Conservation (phyloP, 805 yeast genomes). For the Phaffomyces antillensis region DNA sequence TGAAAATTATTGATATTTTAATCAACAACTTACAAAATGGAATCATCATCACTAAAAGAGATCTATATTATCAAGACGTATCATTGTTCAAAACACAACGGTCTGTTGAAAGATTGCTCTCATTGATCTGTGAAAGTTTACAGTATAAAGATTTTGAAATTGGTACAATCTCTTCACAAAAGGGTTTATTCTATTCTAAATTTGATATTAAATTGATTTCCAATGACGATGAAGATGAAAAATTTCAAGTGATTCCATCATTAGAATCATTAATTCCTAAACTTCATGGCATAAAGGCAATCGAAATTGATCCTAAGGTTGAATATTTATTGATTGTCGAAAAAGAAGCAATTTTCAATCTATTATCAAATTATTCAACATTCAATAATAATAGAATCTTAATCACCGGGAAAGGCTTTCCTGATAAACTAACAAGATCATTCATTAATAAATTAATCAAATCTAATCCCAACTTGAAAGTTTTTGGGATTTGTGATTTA, state of each 20-base stretch:
- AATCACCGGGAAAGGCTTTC: constrained; percentile 66
- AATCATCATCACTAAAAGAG: constrained; percentile 37
- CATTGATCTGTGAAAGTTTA: constrained; percentile 32
- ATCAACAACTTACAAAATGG: constrained; percentile 12
- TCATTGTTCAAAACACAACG: constrained; percentile 41
- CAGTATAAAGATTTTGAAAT: constrained; percentile 32
- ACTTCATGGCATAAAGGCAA: constrained; percentile 19
- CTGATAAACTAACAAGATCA: constrained; percentile 47
- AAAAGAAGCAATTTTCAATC: constrained; percentile 45
- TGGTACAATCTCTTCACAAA: constrained; percentile 51
- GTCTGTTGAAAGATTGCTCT: constrained; percentile 34
- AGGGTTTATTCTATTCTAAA: constrained; percentile 46
- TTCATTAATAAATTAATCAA: constrained; percentile 31
- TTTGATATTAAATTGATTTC: constrained; percentile 14
- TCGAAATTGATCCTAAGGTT: constrained; percentile 5
- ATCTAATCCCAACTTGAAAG: constrained; percentile 23
- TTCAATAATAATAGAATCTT: constrained; percentile 24
- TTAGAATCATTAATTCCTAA: constrained; percentile 34
- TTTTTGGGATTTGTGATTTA: constrained; percentile 49
- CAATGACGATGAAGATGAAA: constrained; percentile 1
- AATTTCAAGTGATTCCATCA: not conserved
- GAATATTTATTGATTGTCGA: constrained; percentile 38
- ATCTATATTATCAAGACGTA: constrained; percentile 57
- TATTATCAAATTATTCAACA: constrained; percentile 17
- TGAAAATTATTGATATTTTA: constrained; percentile 11